Evolutionary conservation across 2,329 filamentous ascomycete species (phyloP).

Genomic region (Incumbomyces delicatus): DNA sequence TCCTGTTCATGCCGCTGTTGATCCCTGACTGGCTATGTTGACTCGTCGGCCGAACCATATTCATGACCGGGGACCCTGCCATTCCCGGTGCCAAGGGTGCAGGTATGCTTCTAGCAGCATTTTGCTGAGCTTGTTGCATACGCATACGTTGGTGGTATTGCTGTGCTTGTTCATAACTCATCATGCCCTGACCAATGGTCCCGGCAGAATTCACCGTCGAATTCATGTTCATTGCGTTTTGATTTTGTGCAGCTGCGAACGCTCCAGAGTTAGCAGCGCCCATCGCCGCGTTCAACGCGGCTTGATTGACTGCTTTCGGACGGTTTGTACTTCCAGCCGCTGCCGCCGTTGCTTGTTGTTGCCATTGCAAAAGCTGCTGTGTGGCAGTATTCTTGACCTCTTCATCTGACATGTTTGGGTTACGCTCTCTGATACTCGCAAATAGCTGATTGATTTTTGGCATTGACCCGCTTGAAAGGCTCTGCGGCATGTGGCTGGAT

Average conservation of each 20-base stretch:
- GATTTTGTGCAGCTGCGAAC: conserved; percentile 23
- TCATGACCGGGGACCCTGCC: conserved; percentile 35
- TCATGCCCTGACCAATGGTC: conserved; percentile 20
- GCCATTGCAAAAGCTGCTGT: conserved; percentile 39
- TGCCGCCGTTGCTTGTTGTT: conserved; percentile 31
- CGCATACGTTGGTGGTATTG: conserved; percentile 46
- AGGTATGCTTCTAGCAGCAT: conserved; percentile 17
- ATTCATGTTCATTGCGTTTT: conserved; percentile 19
- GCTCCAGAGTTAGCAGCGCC: conserved; percentile 32
- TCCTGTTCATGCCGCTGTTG: conserved; percentile 27
- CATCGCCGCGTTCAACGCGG: conserved; percentile 42
- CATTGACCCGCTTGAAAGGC: conserved; percentile 44
- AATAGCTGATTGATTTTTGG: conserved; percentile 46
- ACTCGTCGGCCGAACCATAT: conserved; percentile 26
- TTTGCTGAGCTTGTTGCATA: conserved; percentile 38
- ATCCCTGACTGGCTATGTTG: conserved; percentile 23
- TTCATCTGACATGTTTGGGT: conserved; percentile 44
- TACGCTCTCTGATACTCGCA: conserved; percentile 41
- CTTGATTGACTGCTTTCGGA: conserved; percentile 36
- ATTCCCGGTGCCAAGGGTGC: conserved; percentile 22
- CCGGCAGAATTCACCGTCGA: conserved; percentile 18
- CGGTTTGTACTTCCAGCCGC: conserved; percentile 20
- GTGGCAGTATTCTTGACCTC: conserved; percentile 45
- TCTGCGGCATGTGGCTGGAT: conserved; percentile 32
- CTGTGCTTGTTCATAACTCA: conserved; percentile 40